Conservation (phyloP, 306 rosid genomes). For the Trifolium subterraneum region DNA sequence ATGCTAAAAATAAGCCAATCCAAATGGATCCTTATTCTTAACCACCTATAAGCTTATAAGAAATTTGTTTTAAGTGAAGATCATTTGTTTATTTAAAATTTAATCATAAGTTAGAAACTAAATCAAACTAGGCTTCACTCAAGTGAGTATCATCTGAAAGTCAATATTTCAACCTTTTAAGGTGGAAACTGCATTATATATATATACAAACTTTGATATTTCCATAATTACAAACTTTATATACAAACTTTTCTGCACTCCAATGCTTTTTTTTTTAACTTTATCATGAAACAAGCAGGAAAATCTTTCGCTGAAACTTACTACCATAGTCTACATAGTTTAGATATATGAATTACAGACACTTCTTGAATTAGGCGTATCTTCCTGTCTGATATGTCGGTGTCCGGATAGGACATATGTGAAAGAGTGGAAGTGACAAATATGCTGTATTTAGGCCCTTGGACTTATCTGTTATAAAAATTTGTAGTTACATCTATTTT, state of each 20-base stretch:
- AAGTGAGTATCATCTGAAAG: not conserved
- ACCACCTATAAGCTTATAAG: too few relatives aligned
- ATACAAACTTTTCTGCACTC: conserved; percentile 1
- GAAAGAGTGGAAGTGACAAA: not conserved
- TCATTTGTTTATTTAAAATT: not conserved
- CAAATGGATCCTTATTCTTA: too few relatives aligned
- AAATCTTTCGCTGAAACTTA: too few relatives aligned
- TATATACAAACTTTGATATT: not conserved
- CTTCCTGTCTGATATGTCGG: too few relatives aligned
- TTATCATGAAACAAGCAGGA: not conserved
- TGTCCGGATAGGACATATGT: too few relatives aligned
- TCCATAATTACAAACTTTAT: not conserved
- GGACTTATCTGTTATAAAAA: not conserved
- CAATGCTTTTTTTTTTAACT: not conserved
- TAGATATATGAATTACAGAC: too few relatives aligned
- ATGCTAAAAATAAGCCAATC: too few relatives aligned
- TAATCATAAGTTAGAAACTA: not conserved
- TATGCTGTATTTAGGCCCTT: not conserved
- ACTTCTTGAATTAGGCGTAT: too few relatives aligned
- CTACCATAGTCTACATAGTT: too few relatives aligned
- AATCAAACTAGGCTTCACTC: conserved; percentile 1
- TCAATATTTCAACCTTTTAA: not conserved
- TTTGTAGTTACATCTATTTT: not conserved
- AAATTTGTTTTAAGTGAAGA: not conserved
- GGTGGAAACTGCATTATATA: not conserved